Evolutionary conservation across 2,329 filamentous ascomycete species (phyloP), one percentile per base, ranked within the genome.

Genomic region (Aspergillus puulaauensis): DNA sequence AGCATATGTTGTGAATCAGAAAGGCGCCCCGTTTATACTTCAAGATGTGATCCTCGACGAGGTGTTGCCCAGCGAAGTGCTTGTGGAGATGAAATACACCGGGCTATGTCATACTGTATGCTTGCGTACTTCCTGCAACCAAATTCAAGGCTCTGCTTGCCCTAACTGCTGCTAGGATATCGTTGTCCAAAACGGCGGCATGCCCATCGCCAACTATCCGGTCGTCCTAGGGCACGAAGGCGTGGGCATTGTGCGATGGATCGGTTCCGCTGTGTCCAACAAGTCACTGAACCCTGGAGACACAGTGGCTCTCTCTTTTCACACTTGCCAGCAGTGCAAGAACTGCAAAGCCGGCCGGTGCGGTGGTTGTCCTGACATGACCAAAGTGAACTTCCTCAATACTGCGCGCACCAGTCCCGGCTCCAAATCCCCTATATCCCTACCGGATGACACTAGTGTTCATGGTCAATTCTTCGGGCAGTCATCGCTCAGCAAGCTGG

Each of bases 401-500:
- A 24, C 24, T 24, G 24, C 24, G 24, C 24, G 24, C 24, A 24
- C 24, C 24, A 6, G 24, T 8, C 24, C 24, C 7, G 24, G 24
- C 24, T 24, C 24, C 24, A 24, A 24, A 24, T 66, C 66, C 1
- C 66, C 67, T 3, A 64, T 69, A 39, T 62, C 60, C 3, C 56
- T 66, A 5, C 51, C 57, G 1, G 59, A 57, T 24, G 54, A 47
- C 6, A 46, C 44, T 31, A 43, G 60, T 11, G 54, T 69, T 4
- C 65, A 67, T 9, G 69, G 70, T 12, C 68, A 72, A 35, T 74
- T 73, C 61, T 74, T 75, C 41, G 72, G 72, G 1, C 72, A 75
- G 54, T 74, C 72, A 0, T 73, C 70, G 6, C 62, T 75, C 41
- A 66, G 66, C 35, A 70, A 67, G 52, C 52, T 72, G 56, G 65